Evolutionary conservation across 768 basidiomycete species (phyloP).

Genomic region (Flagelloscypha sp.): DNA sequence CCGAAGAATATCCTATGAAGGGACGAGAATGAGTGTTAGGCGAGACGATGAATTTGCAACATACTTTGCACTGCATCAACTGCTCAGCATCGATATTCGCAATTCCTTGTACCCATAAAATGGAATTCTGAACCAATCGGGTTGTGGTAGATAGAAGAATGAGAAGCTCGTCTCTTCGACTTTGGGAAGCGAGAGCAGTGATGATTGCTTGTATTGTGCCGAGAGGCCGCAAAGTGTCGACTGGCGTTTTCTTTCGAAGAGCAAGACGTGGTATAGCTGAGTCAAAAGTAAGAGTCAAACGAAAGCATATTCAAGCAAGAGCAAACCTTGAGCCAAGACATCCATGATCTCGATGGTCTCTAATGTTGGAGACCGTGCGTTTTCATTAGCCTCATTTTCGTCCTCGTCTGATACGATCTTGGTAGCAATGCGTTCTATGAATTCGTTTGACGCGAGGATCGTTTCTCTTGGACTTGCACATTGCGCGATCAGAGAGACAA

Average conservation of each 20-base stretch:
- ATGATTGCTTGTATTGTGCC: slow-evolving; percentile 27
- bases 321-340: slow-evolving; percentile 32
- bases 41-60: no score
- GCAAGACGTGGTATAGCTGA: slow-evolving; percentile 40
- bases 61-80: no score
- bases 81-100: no score
- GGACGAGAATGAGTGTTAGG: no score
- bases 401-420: slow-evolving; percentile 10
- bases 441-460: slow-evolving; percentile 38
- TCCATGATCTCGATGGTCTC: slow-evolving; percentile 31
- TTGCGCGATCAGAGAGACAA: slow-evolving; percentile 33
- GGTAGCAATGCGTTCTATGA: slow-evolving; percentile 27
- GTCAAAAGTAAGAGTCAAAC: slow-evolving; percentile 2
- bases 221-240: slow-evolving; percentile 34
- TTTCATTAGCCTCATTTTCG: slow-evolving; percentile 17
- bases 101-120: no score
- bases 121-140: no score
- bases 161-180: no score
- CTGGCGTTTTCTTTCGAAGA: slow-evolving; percentile 31
- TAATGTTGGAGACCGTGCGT: slow-evolving; percentile 14
- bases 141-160: no score
- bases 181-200: slow-evolving; percentile 20
- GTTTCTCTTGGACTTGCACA: slow-evolving; percentile 38
- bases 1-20: no score
- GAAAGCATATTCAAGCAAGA: not conserved